Base-by-base conservation (phyloP, 768 basidiomycete species). In the Flagelloscypha sp. region DNA sequence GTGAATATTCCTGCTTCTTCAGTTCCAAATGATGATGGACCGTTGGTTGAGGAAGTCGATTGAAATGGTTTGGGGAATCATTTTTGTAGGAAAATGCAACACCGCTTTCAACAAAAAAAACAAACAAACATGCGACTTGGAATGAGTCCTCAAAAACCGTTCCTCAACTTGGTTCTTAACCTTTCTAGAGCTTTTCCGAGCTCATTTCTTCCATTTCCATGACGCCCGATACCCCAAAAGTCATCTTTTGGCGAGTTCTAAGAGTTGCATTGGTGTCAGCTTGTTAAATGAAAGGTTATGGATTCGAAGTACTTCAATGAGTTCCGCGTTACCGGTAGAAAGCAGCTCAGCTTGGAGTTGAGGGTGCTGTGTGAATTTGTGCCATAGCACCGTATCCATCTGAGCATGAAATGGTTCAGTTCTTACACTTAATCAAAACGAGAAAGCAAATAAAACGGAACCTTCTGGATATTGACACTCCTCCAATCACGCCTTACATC, bases 151-250 rank as follows among this genome's bases (percentile, higher is more conserved):
- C n/a, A n/a, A n/a, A n/a, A 27, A 27, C 9, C 25, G 9, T 27
- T 13, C 9, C 25, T 9, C 25, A 27, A 27, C 15, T 16, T 31
- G 16, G 30, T 27, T 33, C 45, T 39, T 10, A 45, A 19, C 24
- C 46, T 19, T 41, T 48, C 44, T 7, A 48, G 41, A 4, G 46
- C 43, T 16, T 30, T 29, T 7, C 46, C 46, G 6, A 48, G 24
- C 38, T 48, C 38, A 30, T 48, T 48, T 6, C 36, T 24, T 10
- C 46, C 46, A 18, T 33, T 34, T 12, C 35, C 23, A 42, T 46
- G 25, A 7, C 33, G 25, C 7, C 45, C 46, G 22, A 15, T 29
- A 18, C 46, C 46, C 41, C 41, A 48, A 31, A 46, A 48, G 11
- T 40, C 3, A 35, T 46, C 46, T 36, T 32, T 25, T 12, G 22